Evolutionary conservation across 257 asterid species (phyloP).

Genomic region (Solanum sejunctum): DNA sequence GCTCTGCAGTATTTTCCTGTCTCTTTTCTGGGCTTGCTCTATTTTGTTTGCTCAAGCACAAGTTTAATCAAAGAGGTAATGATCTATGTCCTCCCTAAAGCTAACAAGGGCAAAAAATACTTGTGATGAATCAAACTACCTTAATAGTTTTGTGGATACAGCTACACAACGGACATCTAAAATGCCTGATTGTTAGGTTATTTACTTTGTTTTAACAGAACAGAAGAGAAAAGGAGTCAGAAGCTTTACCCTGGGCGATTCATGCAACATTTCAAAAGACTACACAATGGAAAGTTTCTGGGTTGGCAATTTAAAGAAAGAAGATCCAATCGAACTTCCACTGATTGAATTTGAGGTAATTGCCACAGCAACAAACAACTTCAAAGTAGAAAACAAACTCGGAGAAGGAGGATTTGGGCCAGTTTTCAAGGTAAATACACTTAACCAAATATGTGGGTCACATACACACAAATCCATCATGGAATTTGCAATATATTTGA

Average conservation of each 20-base stretch:
- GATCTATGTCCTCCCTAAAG: background rate
- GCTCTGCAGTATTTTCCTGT: background rate
- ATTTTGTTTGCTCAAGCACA: background rate
- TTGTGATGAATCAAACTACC: background rate
- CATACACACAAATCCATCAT: background rate
- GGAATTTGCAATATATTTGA: background rate
- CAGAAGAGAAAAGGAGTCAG: background rate
- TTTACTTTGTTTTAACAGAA: background rate
- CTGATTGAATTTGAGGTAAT: constrained; percentile 6
- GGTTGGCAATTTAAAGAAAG: background rate
- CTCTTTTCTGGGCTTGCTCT: background rate
- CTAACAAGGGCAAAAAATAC: background rate
- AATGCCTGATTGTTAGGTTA: background rate
- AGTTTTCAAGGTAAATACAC: constrained; percentile 12
- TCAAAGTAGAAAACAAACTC: constrained; percentile 7
- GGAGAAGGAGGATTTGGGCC: constrained; percentile 23
- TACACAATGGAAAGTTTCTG: background rate
- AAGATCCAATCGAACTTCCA: constrained; percentile 5
- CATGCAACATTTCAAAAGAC: background rate
- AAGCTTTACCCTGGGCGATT: background rate
- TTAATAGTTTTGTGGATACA: background rate
- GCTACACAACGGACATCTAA: background rate
- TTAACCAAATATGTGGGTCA: background rate
- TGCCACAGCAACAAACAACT: constrained; percentile 9
- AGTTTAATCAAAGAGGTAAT: background rate